A percentile compares a stretch with the other conserved stretches of the same genome.
phyloP scores from a whole-genome alignment of 2,329 filamentous ascomycete species.

The Trichoderma brevicompactum region DNA sequence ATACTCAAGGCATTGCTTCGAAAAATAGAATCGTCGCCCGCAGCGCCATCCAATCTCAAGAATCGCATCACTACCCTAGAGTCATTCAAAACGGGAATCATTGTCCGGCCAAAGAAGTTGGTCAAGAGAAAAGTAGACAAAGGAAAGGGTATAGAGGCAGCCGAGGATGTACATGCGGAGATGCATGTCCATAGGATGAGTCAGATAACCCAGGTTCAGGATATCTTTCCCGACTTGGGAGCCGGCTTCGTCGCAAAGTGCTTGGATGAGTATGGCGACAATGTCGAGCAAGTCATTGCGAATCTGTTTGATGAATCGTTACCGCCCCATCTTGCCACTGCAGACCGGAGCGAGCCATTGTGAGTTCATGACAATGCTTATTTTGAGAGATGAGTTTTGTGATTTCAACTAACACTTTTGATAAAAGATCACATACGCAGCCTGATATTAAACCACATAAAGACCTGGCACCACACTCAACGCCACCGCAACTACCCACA shows the following conservation, averaged over 20 bases:
- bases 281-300: constrained; percentile 78
- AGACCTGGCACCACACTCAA: constrained; percentile 62
- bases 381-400: neutral
- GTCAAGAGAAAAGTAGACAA: constrained; percentile 64
- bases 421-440: constrained; percentile 37
- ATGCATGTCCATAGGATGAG: constrained; percentile 82
- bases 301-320: constrained; percentile 80
- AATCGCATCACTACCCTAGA: constrained; percentile 65
- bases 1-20: constrained; percentile 67
- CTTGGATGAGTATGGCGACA: constrained; percentile 76
- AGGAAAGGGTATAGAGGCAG: constrained; percentile 60
- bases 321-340: constrained; percentile 66
- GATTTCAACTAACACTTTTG: constrained; percentile 31
- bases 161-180: constrained; percentile 47
- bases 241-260: constrained; percentile 79
- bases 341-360: constrained; percentile 68
- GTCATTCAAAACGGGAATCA: constrained; percentile 61
- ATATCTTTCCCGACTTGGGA: constrained; percentile 87
- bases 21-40: constrained; percentile 54
- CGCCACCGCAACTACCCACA: constrained; percentile 59
- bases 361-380: constrained; percentile 39
- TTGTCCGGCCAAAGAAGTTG: constrained; percentile 55
- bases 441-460: constrained; percentile 33
- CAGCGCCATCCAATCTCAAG: constrained; percentile 59
- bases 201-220: constrained; percentile 86